Base-by-base conservation (phyloP, 2,329 filamentous ascomycete species). In the Fusarium armeniacum region DNA sequence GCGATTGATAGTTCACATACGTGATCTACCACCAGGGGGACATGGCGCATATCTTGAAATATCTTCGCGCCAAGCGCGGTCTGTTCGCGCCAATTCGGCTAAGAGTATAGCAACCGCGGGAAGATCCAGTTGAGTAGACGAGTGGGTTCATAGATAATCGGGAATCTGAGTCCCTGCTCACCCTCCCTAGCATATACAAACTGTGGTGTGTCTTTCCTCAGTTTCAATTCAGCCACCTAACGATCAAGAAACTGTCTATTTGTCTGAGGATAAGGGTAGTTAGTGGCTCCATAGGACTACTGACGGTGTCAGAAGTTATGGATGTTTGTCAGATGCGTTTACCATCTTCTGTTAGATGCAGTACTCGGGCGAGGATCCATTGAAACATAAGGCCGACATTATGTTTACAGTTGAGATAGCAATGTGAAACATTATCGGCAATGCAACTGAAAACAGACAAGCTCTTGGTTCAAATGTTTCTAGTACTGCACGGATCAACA, bases 221-320 rank as follows among this genome's bases (percentile, higher is more conserved):
- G 26, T 28, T 28, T 28, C 10, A 10, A 10, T 28, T 28, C 26
- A 28, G 8, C 26, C 26, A 28, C 26, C 26, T 28, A 2, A 10
- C 20, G 20, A 20, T 20, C 20, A 20, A 20, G 20, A 20, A 20
- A 20, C 20, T 20, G 28, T 24, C 7, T 50, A 8, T 8, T 40
- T 36, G 8, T 40, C 6, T 3, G 3, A 28, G 9, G 49, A 2
- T 13, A 0, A 0, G 3, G 5, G 3, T 12, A 1, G 15, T 15
- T 16, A 5, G 4, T 18, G 24, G 13, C 13, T 8, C 18, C 49
- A 16, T n/a, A 16, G n/a, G 4, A 28, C 35, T 36, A 36, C n/a
- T 2, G 8, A 3, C 2, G 28, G 32, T 2, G 9, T 12, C 32
- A 15, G 22, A 20, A 11, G 16, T 10, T 36, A 36, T 36, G 13